These are phyloP conservation scores for Kodamaea sp. DNA, from an alignment of 1,139 yeast genomes.

Conservation along the genomic window DNA sequence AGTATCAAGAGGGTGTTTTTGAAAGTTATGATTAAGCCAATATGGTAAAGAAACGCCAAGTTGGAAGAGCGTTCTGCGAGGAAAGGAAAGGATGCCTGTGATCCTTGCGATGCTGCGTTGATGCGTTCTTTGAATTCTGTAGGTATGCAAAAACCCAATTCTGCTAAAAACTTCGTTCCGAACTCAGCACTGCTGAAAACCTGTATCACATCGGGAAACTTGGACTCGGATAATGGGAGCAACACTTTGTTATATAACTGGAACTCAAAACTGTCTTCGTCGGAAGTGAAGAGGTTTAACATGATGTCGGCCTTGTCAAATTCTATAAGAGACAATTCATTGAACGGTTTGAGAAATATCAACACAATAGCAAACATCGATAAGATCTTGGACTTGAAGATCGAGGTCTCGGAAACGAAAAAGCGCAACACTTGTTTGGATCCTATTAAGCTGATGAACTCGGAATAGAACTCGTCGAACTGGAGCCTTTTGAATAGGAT, in stretches of 20 bases:
- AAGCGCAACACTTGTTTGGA: constrained; percentile 1
- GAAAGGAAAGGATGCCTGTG: background rate
- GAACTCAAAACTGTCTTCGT: constrained; percentile 18
- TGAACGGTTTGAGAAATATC: constrained; percentile 32
- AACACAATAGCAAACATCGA: constrained; percentile 27
- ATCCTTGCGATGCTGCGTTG: background rate
- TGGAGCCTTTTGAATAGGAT: constrained; percentile 27
- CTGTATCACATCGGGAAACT: constrained; percentile 4
- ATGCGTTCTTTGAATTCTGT: constrained; percentile 1
- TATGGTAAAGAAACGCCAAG: constrained; percentile 22
- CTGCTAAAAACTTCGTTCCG: constrained; percentile 12
- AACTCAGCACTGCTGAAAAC: constrained; percentile 13
- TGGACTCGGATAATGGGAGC: constrained; percentile 15
- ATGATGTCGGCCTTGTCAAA: constrained; percentile 20
- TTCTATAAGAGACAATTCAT: constrained; percentile 24
- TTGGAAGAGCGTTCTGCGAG: background rate
- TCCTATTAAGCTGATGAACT: constrained; percentile 20
- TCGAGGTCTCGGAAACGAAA: constrained; percentile 8
- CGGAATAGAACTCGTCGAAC: constrained; percentile 25
- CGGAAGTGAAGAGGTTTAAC: constrained; percentile 21
- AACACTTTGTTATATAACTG: constrained; percentile 20
- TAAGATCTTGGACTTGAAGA: constrained; percentile 23
- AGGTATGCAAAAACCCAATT: constrained; percentile 29
- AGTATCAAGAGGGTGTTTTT: constrained; percentile 32
- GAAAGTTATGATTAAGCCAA: constrained; percentile 28